Conservation (phyloP, 164 flowering plant species). For the Magnolia changhungtana region DNA sequence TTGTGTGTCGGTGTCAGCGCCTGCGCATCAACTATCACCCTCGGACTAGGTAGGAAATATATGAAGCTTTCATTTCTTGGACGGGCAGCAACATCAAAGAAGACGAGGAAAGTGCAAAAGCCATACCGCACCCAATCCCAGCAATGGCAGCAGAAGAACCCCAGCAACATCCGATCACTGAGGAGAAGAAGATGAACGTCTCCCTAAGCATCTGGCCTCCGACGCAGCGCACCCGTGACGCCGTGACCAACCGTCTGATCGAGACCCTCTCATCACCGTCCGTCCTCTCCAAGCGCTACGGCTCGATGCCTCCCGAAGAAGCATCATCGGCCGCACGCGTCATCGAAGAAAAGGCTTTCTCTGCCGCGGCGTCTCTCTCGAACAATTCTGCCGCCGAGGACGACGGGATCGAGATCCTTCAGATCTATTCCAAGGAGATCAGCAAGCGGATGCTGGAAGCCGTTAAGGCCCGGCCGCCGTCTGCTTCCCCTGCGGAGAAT, state of each 20-base stretch:
- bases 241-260: constrained; percentile 65
- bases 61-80: too few species aligned
- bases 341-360: constrained; percentile 78
- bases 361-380: constrained; percentile 29
- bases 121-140: not conserved
- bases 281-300: constrained; percentile 82
- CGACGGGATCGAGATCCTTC: constrained; percentile 81
- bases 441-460: constrained; percentile 79
- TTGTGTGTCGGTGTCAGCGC: too few species aligned
- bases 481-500: constrained; percentile 15
- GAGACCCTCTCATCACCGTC: constrained; percentile 76
- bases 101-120: not conserved
- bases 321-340: constrained; percentile 51
- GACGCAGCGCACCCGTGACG: constrained; percentile 74
- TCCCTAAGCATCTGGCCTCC: constrained; percentile 91
- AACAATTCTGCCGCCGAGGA: constrained; percentile 24
- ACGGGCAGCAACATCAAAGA: too few species aligned
- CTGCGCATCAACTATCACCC: too few species aligned
- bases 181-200: constrained; percentile 1
- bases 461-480: constrained; percentile 48
- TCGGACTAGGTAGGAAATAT: too few species aligned
- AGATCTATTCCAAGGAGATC: constrained; percentile 88
- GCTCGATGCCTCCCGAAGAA: constrained; percentile 55
- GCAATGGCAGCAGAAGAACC: not conserved
- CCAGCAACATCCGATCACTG: not conserved